These are phyloP conservation scores for Sporothrix phasma DNA, from an alignment of 2,329 filamentous ascomycete species.

Conservation along the genomic window DNA sequence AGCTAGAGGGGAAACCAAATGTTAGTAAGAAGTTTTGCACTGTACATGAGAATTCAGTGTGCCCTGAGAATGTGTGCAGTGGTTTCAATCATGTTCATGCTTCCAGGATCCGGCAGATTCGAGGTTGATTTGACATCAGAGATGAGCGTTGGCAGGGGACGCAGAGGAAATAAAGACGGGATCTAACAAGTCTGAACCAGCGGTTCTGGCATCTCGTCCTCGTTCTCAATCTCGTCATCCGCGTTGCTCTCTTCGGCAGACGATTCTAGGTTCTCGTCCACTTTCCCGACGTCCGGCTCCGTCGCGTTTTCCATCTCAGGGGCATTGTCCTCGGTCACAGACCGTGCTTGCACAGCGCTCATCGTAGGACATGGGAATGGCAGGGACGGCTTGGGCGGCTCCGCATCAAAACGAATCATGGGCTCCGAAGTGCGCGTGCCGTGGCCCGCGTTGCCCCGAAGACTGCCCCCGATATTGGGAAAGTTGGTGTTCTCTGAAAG, in stretches of 20 bases:
- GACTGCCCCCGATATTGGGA: constrained; percentile 15
- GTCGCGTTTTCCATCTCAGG: neutral
- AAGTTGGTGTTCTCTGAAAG: constrained; percentile 24
- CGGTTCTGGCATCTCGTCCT: neutral
- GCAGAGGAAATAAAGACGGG: neutral
- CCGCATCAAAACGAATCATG: constrained; percentile 40
- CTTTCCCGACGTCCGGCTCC: neutral
- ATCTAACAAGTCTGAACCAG: constrained; percentile 8
- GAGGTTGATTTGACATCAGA: neutral
- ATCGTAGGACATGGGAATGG: constrained; percentile 36
- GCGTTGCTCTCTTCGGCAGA: neutral
- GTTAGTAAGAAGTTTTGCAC: constrained; percentile 27
- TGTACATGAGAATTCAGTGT: neutral
- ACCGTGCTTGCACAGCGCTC: constrained; percentile 33
- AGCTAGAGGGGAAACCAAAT: constrained; percentile 26
- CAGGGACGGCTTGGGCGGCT: constrained; percentile 35
- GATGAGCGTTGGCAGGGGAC: neutral
- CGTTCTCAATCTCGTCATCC: neutral
- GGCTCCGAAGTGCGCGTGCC: constrained; percentile 18
- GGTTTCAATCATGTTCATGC: neutral
- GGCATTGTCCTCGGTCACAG: neutral
- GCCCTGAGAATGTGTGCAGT: neutral
- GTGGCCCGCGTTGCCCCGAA: constrained; percentile 27
- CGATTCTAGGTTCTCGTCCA: neutral
- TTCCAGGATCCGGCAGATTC: neutral